Conservation (phyloP, 1,139 yeast species). For the Kodamaea fungicola region DNA sequence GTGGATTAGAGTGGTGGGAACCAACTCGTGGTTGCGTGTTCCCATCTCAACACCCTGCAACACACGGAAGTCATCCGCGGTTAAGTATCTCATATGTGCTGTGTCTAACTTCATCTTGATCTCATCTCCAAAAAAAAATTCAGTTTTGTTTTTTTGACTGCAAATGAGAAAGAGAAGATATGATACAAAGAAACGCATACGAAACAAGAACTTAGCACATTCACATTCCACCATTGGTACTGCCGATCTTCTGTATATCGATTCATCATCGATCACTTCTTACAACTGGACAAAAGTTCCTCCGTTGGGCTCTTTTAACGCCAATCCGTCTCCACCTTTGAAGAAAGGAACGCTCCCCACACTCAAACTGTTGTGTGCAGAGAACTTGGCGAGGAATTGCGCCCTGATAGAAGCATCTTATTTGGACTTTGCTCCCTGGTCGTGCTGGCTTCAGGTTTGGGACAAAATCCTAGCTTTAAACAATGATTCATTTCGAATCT, state of each 20-base stretch:
- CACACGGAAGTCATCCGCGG: constrained; percentile 86
- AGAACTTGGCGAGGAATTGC: constrained; percentile 26
- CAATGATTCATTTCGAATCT: constrained; percentile 30
- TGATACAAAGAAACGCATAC: not conserved
- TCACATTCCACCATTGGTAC: constrained; percentile 3
- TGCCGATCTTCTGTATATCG: constrained; percentile 7
- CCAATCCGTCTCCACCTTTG: constrained; percentile 1
- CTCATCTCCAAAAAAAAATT: not conserved
- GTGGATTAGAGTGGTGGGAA: constrained; percentile 82
- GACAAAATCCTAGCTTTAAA: constrained; percentile 19
- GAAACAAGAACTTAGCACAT: not conserved
- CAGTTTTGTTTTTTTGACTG: too few relatives aligned
- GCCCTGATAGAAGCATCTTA: constrained; percentile 17
- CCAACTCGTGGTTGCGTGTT: constrained; percentile 88
- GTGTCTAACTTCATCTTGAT: constrained; percentile 82
- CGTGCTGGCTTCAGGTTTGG: constrained; percentile 36
- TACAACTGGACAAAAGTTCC: constrained; percentile 10
- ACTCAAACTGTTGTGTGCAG: constrained; percentile 26
- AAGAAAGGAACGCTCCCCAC: constrained; percentile 6
- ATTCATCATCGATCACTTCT: constrained; percentile 3
- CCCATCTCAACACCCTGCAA: constrained; percentile 89
- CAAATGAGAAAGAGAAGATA: not conserved
- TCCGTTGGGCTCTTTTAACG: constrained; percentile 7
- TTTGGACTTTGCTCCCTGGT: constrained; percentile 26
- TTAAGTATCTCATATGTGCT: constrained; percentile 87